phyloP scores from a whole-genome alignment of 2,329 filamentous ascomycete species.

The Lithohypha guttulata region DNA sequence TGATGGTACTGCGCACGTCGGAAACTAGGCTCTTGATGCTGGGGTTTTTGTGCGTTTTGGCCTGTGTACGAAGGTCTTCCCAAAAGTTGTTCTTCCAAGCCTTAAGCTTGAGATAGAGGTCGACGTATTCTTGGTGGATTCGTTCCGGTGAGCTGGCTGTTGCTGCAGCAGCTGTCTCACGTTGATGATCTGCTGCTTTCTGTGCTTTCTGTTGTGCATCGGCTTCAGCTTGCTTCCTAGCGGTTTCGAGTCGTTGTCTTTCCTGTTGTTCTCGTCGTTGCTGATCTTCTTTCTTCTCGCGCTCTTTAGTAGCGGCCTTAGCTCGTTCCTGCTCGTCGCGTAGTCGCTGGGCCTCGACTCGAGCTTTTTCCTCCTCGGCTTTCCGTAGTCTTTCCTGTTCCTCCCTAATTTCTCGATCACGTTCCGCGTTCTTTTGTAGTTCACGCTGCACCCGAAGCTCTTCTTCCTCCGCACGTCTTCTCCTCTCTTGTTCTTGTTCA shows the following conservation, averaged over 20 bases:
- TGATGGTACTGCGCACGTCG: slow-evolving; percentile 60
- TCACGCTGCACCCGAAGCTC: slow-evolving; percentile 24
- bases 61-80: slow-evolving; percentile 31
- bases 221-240: slow-evolving; percentile 1
- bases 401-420: slow-evolving; percentile 29
- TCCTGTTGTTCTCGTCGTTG: slow-evolving; percentile 6
- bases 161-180: slow-evolving; percentile 16
- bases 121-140: slow-evolving; percentile 39
- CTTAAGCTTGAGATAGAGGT: slow-evolving; percentile 59
- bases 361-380: slow-evolving; percentile 22
- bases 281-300: slow-evolving; percentile 19
- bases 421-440: slow-evolving; percentile 25
- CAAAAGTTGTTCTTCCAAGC: slow-evolving; percentile 43
- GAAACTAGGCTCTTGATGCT: slow-evolving; percentile 56
- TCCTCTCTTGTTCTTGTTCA: slow-evolving; percentile 28
- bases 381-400: slow-evolving; percentile 26
- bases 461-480: slow-evolving; percentile 28
- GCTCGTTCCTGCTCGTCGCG: slow-evolving; percentile 41
- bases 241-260: slow-evolving; percentile 5
- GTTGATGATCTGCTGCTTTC: slow-evolving; percentile 15
- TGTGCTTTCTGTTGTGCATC: slow-evolving; percentile 19
- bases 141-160: slow-evolving; percentile 24
- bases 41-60: slow-evolving; percentile 46
- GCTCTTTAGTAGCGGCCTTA: slow-evolving; percentile 28
- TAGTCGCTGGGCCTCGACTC: slow-evolving; percentile 38